phyloP scores from a whole-genome alignment of 371 early-diverging fungal genomes.

The Scutellospora calospora region DNA sequence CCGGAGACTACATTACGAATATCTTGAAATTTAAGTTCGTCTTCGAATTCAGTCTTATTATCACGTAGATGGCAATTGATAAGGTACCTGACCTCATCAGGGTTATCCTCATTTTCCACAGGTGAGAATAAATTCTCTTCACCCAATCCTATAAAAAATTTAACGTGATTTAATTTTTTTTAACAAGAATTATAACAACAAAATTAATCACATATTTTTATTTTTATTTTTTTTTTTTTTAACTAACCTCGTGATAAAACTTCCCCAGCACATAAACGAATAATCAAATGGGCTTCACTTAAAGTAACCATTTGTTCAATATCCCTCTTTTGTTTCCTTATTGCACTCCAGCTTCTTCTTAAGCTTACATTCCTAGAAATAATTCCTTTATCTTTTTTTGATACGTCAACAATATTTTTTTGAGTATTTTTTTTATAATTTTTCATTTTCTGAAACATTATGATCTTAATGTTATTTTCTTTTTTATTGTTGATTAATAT shows the following conservation, averaged over 20 bases:
- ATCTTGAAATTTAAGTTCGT: conserved; percentile 32
- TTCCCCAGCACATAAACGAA: conserved; percentile 29
- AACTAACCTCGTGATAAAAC: conserved; percentile 33
- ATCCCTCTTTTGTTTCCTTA: conserved; percentile 1
- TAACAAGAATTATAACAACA: too few species aligned
- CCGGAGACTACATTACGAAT: conserved; percentile 39
- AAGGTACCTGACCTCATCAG: conserved; percentile 37
- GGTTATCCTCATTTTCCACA: conserved; percentile 3
- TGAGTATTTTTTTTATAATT: too few species aligned
- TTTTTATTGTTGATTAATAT: too few species aligned
- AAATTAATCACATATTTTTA: too few species aligned
- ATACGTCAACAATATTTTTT: too few species aligned
- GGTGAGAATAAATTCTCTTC: conserved; percentile 41
- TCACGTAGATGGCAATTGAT: conserved; percentile 38
- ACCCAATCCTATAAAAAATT: conserved; percentile 21
- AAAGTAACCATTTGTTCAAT: conserved; percentile 36
- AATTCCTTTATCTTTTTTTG: too few species aligned
- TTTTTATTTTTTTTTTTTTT: too few species aligned
- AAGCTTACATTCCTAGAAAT: background rate
- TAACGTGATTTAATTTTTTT: background rate
- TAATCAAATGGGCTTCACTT: conserved; percentile 28
- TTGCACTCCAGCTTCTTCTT: background rate
- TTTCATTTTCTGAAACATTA: too few species aligned
- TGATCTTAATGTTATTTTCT: too few species aligned
- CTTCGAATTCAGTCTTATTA: conserved; percentile 20